Percentiles rank a stretch among this genome's conserved stretches.
Conservation (phyloP, 2,329 filamentous ascomycete species). For the Aureobasidium namibiae region DNA sequence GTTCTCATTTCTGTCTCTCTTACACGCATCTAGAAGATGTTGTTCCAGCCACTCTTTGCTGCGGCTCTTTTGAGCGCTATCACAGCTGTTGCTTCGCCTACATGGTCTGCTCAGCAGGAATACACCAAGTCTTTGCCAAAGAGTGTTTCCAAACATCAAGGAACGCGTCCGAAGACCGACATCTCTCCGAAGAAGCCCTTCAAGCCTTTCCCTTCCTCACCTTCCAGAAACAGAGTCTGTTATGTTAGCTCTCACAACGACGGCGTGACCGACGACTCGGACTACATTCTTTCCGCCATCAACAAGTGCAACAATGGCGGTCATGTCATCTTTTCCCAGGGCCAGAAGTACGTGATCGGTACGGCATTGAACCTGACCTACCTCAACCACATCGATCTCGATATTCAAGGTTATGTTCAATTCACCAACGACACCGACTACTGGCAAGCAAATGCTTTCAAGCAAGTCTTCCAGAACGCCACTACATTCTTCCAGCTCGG, state of each 20-base stretch:
- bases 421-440: constrained; percentile 62
- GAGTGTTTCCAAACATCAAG: constrained; percentile 18
- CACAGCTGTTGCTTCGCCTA: constrained; percentile 17
- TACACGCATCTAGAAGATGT: not conserved
- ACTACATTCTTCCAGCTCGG: constrained; percentile 61
- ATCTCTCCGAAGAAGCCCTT: constrained; percentile 30
- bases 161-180: constrained; percentile 25
- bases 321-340: constrained; percentile 49
- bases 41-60: constrained; percentile 9
- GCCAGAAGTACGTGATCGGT: constrained; percentile 52
- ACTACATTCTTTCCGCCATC: constrained; percentile 46
- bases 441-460: constrained; percentile 58
- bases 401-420: constrained; percentile 51
- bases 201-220: constrained; percentile 27
- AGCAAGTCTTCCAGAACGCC: constrained; percentile 57
- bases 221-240: constrained; percentile 30
- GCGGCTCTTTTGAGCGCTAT: constrained; percentile 16
- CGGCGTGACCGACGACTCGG: constrained; percentile 40
- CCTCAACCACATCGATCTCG: constrained; percentile 54
- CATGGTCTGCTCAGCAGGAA: constrained; percentile 24
- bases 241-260: constrained; percentile 31
- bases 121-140: constrained; percentile 19
- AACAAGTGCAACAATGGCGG: constrained; percentile 56
- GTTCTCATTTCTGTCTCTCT: not conserved
- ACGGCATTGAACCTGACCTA: constrained; percentile 59